Evolutionary conservation across 2,329 filamentous ascomycete genomes (phyloP), one percentile per base, ranked within the genome.

Genomic region (Orbilia javanica): DNA sequence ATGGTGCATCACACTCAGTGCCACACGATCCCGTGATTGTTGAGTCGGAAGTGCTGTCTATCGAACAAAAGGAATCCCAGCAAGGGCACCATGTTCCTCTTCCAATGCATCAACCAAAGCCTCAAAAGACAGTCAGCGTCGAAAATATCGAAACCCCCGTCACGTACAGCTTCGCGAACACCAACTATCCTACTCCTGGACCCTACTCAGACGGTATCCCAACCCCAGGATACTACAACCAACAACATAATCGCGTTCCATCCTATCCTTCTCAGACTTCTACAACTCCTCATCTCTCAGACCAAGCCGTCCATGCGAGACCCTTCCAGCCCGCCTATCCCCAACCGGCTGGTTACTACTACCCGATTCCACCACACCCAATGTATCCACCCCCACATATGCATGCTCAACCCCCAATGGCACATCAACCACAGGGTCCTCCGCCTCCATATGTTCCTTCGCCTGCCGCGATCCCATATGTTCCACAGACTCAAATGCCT

Each of bases 61-160:
- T 86, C 87, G 44, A 89, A 90, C 82, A 87, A 85, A 11, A 87
- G 89, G 80, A 87, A 87, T 25, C 86, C 89, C 25, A 88, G 87
- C 13, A 88, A 89, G 82, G 89, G 88, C 82, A 88, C 88, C 29
- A 84, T 85, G 20, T 87, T 88, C 83, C 86, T 25, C 44, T 82
- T 25, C 81, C 93, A 0, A 97, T 98, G 90, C 93, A 98, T 83
- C 96, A 98, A 83, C 96, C 96, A 72, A 91, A 93, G 65, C 95
- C 96, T 7, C 94, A 98, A 84, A 98, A 98, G 86, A 88, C 94
- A 4, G 93, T 98, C 34, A 97, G 94, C 8, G 90, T 98, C 74
- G 93, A 93, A 72, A 94, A 93, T 82, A 97, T 98, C 81, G 96
- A 98, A 84, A 92, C 92, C 6, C 93, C 94, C 3, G 90, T 89